Evolutionary conservation across 306 rosid species (phyloP).

Genomic region (Hippophae gyantsensis): DNA sequence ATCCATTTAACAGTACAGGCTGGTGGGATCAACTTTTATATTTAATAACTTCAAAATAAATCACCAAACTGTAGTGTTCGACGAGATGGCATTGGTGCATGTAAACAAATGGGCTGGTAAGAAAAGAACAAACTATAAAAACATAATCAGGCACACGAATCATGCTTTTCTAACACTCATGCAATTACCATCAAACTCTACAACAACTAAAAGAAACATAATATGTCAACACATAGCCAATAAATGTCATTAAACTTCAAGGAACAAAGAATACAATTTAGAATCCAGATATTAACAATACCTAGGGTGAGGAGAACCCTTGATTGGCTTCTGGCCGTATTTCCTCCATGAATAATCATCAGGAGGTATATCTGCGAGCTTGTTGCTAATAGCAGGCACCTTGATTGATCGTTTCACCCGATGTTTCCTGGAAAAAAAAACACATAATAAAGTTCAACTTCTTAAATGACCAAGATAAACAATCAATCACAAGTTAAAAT

Average conservation of each 20-base stretch:
- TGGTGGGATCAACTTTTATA: too few relatives aligned
- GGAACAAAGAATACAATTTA: background rate
- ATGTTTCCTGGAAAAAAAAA: conserved; percentile 55
- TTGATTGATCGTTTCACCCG: conserved; percentile 88
- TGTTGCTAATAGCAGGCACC: conserved; percentile 97
- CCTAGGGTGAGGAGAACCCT: conserved; percentile 99
- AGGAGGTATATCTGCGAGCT: conserved; percentile 95
- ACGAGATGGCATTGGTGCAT: too few relatives aligned
- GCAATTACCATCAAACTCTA: too few relatives aligned
- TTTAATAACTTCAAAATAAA: too few relatives aligned
- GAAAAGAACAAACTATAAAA: background rate
- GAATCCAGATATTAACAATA: conserved; percentile 20
- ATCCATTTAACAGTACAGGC: too few relatives aligned
- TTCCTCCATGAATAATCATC: conserved; percentile 99
- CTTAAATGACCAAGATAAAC: background rate
- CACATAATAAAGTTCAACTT: background rate
- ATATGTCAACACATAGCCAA: conserved; percentile 2
- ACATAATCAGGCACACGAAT: background rate
- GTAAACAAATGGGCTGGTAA: too few relatives aligned
- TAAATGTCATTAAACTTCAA: conserved; percentile 2
- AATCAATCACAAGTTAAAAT: conserved; percentile 3
- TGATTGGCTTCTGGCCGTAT: conserved; percentile 98
- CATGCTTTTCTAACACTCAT: too few relatives aligned
- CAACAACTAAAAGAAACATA: too few relatives aligned
- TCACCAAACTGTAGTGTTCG: too few relatives aligned